phyloP scores from a whole-genome alignment of 2,329 filamentous ascomycete genomes.

The Aspergillus flavus region DNA sequence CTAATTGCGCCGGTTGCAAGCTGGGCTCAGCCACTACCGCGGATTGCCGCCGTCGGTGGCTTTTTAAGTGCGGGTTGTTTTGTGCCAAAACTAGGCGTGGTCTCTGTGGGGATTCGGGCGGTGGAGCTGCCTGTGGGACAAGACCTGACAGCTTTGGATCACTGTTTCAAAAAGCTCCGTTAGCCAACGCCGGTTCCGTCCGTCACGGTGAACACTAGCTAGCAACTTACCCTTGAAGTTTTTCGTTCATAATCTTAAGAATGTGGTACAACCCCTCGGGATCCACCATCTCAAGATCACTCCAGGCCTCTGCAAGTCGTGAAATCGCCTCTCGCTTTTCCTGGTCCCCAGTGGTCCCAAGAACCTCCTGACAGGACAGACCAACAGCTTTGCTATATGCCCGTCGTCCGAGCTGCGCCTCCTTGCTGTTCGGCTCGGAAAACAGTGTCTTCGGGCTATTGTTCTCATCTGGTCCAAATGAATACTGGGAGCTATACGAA shows the following conservation, averaged over 20 bases:
- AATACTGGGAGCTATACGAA: slow-evolving; percentile 27
- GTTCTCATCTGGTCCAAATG: slow-evolving; percentile 43
- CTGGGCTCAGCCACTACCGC: slow-evolving; percentile 37
- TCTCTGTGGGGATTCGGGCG: slow-evolving; percentile 47
- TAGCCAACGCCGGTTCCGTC: slow-evolving; percentile 2
- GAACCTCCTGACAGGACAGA: slow-evolving; percentile 78
- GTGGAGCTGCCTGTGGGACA: slow-evolving; percentile 37
- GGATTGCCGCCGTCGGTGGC: slow-evolving; percentile 68
- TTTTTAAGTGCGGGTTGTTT: slow-evolving; percentile 83
- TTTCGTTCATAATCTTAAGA: slow-evolving; percentile 74
- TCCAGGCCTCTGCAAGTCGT: slow-evolving; percentile 82
- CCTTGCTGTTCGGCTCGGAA: slow-evolving; percentile 62
- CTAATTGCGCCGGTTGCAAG: slow-evolving; percentile 41
- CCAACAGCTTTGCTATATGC: slow-evolving; percentile 82
- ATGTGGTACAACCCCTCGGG: slow-evolving; percentile 89
- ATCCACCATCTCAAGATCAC: slow-evolving; percentile 79
- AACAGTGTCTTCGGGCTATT: slow-evolving; percentile 38
- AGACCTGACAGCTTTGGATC: slow-evolving; percentile 44
- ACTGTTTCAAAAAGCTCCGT: slow-evolving; percentile 25
- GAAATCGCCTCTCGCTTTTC: slow-evolving; percentile 83
- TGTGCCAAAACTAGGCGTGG: slow-evolving; percentile 75
- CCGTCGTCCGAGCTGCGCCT: slow-evolving; percentile 78
- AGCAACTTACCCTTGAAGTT: slow-evolving; percentile 56
- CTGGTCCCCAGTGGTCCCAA: slow-evolving; percentile 72
- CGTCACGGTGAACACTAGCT: background rate